Conservation (phyloP, 2,329 filamentous ascomycete genomes). For the Xylaria sp. region DNA sequence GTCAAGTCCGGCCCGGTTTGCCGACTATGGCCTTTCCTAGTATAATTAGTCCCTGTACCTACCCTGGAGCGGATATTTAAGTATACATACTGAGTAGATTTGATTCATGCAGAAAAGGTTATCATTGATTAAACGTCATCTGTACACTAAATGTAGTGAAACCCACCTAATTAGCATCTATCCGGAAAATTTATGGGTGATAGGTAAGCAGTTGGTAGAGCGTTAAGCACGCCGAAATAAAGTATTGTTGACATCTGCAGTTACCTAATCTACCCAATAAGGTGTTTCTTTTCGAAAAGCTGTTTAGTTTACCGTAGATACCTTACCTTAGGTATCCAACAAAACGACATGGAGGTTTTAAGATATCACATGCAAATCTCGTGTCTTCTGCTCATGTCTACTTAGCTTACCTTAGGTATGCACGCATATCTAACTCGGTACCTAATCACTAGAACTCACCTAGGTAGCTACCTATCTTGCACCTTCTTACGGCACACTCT, state of each 20-base stretch:
- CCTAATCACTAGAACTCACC: too few species aligned
- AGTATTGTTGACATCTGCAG: neutral
- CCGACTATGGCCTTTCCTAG: neutral
- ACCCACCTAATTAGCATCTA: neutral
- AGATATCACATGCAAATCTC: neutral
- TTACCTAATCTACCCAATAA: neutral
- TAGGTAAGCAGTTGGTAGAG: too few species aligned
- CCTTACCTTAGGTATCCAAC: too few species aligned
- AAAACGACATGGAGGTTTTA: neutral
- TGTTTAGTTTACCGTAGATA: neutral
- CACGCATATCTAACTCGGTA: too few species aligned
- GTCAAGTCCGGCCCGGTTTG: neutral
- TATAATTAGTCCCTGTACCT: neutral
- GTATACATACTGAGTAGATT: too few species aligned
- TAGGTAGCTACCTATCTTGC: too few species aligned
- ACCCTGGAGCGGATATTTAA: neutral
- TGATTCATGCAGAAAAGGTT: too few species aligned
- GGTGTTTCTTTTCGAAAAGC: neutral
- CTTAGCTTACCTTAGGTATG: neutral
- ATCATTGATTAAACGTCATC: neutral
- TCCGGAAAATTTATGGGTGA: neutral
- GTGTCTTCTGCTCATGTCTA: neutral
- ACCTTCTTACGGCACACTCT: too few species aligned
- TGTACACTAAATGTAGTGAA: neutral
- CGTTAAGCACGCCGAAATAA: neutral